A percentile compares a stretch with the other conserved stretches of the same genome.
These are phyloP conservation scores for Candida piceae DNA, from an alignment of 805 yeast genomes.

Conservation along the genomic window DNA sequence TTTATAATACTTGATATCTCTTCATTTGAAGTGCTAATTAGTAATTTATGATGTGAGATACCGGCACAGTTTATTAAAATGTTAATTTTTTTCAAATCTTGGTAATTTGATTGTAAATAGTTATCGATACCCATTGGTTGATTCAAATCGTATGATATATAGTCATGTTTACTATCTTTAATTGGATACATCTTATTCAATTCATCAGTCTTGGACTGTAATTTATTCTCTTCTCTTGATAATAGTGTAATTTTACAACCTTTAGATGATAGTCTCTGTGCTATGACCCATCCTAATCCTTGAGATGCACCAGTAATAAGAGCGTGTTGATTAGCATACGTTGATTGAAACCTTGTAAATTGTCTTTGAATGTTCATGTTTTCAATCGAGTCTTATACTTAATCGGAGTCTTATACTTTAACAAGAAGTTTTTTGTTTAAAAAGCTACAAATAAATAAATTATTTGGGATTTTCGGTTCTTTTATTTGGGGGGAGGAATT, in stretches of 20 bases:
- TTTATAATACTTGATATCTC: conserved; percentile 43
- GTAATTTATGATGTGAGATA: conserved; percentile 48
- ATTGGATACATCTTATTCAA: conserved; percentile 16
- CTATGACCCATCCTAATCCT: conserved; percentile 61
- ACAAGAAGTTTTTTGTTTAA: no score
- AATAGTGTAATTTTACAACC: conserved; percentile 52
- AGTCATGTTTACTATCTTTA: conserved; percentile 25
- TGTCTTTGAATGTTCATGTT: no score
- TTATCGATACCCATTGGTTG: conserved; percentile 10
- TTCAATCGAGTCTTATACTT: no score
- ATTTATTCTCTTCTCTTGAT: conserved; percentile 38
- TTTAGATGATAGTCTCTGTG: conserved; percentile 39
- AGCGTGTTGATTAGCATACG: conserved; percentile 29
- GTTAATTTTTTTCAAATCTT: conserved; percentile 32
- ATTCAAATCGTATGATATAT: conserved; percentile 31
- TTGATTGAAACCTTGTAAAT: not conserved
- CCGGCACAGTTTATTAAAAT: conserved; percentile 67
- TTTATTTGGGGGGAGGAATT: no score
- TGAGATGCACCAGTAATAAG: conserved; percentile 65
- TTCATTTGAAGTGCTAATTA: conserved; percentile 36
- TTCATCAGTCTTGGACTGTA: conserved; percentile 25
- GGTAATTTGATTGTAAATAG: conserved; percentile 12
- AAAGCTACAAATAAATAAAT: no score
- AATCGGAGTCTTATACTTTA: no score
- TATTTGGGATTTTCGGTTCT: no score